Evolutionary conservation across 2,329 filamentous ascomycete genomes (phyloP), one percentile per base, ranked within the genome.

Genomic region (Colletotrichum orchidophilum): DNA sequence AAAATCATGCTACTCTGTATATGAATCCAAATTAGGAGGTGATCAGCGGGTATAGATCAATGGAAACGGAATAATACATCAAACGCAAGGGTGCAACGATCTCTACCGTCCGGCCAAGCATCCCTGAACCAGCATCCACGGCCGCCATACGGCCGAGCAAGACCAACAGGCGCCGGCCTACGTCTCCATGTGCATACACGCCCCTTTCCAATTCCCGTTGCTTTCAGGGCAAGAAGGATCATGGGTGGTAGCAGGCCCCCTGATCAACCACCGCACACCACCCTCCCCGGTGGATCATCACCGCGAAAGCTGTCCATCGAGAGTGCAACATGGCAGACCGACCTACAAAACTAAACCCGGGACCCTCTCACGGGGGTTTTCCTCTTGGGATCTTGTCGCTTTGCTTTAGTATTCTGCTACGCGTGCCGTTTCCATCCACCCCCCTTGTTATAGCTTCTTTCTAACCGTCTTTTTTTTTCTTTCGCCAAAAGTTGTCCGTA

Each of bases 261-360:
- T 53, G 63, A 61, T 15, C 39, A 46, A 29, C 42, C 55, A 57
- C 33, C 29, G n/a, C n/a, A 49, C 35, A 49, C 39, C 35, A 60
- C 59, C 42, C 59, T 39, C 54, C 31, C 49, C 52, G 52, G 62
- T 49, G 26, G 50, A 64, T 39, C 62, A 57, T 57, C 62, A 57
- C 24, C 62, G 62, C 50, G 52, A 57, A 53, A 63, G 49, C 21
- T 31, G 54, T 29, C 39, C 8, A 26, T n/a, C 21, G 12, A 24
- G 29, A 9, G 26, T 65, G 66, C 54, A 35, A 59, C 61, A 18
- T 21, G 21, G 6, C 39, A 26, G 13, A 33, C 15, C 26, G 21
- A 26, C 33, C 12, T 71, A 63, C 58, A 68, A 69, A 71, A 69
- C 52, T 27, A n/a, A 57, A 31, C 31, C n/a, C 18, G 12, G 7